Base-by-base conservation (phyloP, 1,284 basidiomycete genomes). In the Fereydounia khargensis region DNA sequence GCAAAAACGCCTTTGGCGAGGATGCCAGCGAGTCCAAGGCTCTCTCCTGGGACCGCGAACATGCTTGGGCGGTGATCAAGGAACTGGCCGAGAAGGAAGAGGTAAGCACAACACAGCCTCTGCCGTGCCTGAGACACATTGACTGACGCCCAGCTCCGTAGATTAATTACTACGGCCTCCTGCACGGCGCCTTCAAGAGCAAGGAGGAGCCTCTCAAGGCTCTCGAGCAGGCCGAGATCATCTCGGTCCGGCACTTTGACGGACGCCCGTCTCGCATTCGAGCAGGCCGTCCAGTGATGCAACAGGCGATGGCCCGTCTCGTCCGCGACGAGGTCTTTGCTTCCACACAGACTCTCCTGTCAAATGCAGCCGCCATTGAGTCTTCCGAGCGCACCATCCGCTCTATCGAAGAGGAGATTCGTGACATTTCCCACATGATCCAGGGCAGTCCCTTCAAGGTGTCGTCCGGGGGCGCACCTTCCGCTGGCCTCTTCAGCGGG, bases 1-100 rank as follows among this genome's bases (percentile, higher is more conserved):
- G 88, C 37, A 96, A 96, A 81, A 86, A 83, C 42, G 89, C 89
- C 0, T 97, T 96, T 71, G 94, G 91, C 0, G 91, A 96, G 68
- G 91, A 94, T 70, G 36, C 52, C 14, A 87, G 90, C 41, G 91
- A 95, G 69, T 86, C 87, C 3, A 90, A 89, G 76, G 80, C 76
- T 38, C 77, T 95, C 19, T 80, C 85, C 0, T 98, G 94, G 94
- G 82, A 84, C 7, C 81, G 87, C 35, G 85, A 88, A 42, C 91
- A 97, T 74, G 91, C 85, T 0, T 97, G 92, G 91, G 81, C 80
- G 22, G 79, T 98, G 7, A 80, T 97, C 49, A 86, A 85, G 64
- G 79, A 81, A 22, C 81, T 98, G 17, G 82, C 89, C 0, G 81
- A 81, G 51, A 79, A 82, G 36, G 78, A 82, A 14, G 88, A 94